Evolutionary conservation across 2,329 filamentous ascomycete species (phyloP), one percentile per base, ranked within the genome.

Genomic region (Cordyceps tenuipes): DNA sequence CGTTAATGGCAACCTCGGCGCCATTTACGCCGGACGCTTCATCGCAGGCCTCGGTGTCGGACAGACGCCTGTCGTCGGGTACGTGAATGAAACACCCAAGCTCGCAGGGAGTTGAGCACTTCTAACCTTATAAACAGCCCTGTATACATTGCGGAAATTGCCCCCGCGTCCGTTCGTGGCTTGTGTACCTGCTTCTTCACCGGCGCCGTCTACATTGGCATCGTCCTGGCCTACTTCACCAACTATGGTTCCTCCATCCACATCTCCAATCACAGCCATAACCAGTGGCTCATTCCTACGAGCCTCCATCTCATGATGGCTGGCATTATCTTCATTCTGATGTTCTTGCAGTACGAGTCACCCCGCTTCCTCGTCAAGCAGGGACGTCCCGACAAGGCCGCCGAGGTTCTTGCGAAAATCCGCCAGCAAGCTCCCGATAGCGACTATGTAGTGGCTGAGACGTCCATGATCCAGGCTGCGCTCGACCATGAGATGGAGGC

Each of bases 271-370:
- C 66, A 69, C n/a, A 76, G 74, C 2, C 72, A 76, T 60, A 75
- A 76, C 58, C 77, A 79, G 63, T 84, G 82, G 82, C 79, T 88
- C 48, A 81, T 90, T 0, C 89, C 89, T 0, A 90, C 87, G 47
- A 85, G 84, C 65, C 76, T 92, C 61, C 89, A 93, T 69, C 77
- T 93, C 70, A 91, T 91, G 68, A 91, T 92, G 67, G 85, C 88
- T 2, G 82, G 82, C 5, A 73, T 92, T 62, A 90, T 91, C 68
- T 82, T 89, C 68, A 66, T 83, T 60, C 77, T 91, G 15, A 88
- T 84, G 12, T 86, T 89, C 69, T 80, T 88, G 65, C 82, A 87
- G 63, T 79, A 78, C 60, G 88, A 91, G 70, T 89, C 87, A 0
- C 88, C 88, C 0, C 84, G 88, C 10, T 90, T 81, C 73, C 80